phyloP scores from a whole-genome alignment of 2,329 filamentous ascomycete species.

The Xylaria sp. region DNA sequence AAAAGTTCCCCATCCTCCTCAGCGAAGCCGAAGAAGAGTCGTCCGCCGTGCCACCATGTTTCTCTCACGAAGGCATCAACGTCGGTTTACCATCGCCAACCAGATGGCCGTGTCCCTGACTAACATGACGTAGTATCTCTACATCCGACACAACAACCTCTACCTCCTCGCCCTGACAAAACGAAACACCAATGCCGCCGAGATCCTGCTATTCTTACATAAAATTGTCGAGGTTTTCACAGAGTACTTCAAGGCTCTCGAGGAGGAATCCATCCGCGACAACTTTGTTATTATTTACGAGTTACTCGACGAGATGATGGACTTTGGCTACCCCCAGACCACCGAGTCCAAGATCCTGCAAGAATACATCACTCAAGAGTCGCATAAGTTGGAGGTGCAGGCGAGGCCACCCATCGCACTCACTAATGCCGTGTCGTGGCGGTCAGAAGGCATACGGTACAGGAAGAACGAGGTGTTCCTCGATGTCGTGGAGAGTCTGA shows the following conservation, averaged over 20 bases:
- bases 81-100: conserved; percentile 55
- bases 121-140: conserved; percentile 76
- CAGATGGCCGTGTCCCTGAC: neutral
- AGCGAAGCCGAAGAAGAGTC: conserved; percentile 99
- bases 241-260: conserved; percentile 98
- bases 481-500: conserved; percentile 95
- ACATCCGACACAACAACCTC: conserved; percentile 98
- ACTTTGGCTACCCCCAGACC: conserved; percentile 98
- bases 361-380: conserved; percentile 99
- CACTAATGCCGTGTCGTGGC: conserved; percentile 97
- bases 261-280: conserved; percentile 98
- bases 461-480: conserved; percentile 99
- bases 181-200: conserved; percentile 97
- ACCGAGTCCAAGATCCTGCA: conserved; percentile 98
- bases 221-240: conserved; percentile 99
- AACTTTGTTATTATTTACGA: conserved; percentile 99
- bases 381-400: conserved; percentile 96
- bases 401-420: conserved; percentile 96
- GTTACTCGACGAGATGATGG: conserved; percentile 99
- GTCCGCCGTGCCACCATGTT: conserved; percentile 94
- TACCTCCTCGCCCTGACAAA: conserved; percentile 98
- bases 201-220: conserved; percentile 97
- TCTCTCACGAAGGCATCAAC: conserved; percentile 98
- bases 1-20: conserved; percentile 94
- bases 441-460: conserved; percentile 96